Base-by-base conservation (phyloP, 345 rosid genomes). In the Clausena lansium region DNA sequence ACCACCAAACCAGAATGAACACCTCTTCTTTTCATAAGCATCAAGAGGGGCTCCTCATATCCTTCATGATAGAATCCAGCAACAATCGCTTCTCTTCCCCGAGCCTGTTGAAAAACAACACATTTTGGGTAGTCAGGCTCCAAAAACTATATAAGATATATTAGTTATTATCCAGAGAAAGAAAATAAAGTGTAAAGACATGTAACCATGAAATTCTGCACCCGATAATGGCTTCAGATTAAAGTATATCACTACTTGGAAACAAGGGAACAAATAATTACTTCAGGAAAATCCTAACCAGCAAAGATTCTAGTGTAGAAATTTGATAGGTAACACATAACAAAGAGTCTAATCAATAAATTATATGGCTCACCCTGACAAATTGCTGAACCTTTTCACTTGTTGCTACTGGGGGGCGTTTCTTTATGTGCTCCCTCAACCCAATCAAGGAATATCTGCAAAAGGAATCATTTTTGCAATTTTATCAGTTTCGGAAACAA, bases 1-100 rank as follows among this genome's bases (percentile, higher is more conserved):
- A 96, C 83, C 68, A 94, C 98, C 85, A 96, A 85, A 82, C 99
- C 98, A 66, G 97, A 90, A 82, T 94, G 97, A 55, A 94, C 86
- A 57, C 97, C 98, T 90, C 99, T 89, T 88, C 97, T 88, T 88
- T 90, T 94, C 99, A 96, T 96, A 75, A 96, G 99, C 98, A 92
- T 94, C 80, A 96, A 78, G 83, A 96, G 89, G 45, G 99, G 91
- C 58, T 94, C 98, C 82, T 92, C 98, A 19, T 90, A 96, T n/a
- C 92, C 98, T 89, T 87, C 95, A 52, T 96, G 99, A 86, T 90
- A 96, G 81, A 96, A 96, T 71, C 99, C 98, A 78, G 99, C 83
- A 67, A 94, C 97, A 70, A 94, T 88, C 59, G 97, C 78, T 88
- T 94, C 99, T 83, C 85, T 92, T 67, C 99, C 98, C 73, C 81